Conservation (phyloP, 2,329 filamentous ascomycete species). For the Aspergillus quadricinctus region DNA sequence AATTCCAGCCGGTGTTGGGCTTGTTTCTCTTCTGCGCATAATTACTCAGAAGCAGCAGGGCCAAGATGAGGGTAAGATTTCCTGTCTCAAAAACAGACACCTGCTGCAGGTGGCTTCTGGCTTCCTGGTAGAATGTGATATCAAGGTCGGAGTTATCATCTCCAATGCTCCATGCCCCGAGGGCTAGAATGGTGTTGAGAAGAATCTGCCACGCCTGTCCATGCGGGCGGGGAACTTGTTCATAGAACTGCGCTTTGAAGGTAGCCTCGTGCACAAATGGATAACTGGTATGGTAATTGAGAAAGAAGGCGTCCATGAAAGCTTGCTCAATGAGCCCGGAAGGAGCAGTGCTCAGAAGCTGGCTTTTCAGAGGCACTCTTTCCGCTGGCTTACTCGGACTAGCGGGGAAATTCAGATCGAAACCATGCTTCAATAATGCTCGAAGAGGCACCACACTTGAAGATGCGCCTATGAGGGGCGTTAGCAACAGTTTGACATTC, state of each 20-base stretch:
- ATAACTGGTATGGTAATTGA: slow-evolving; percentile 45
- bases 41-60: slow-evolving; percentile 45
- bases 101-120: slow-evolving; percentile 43
- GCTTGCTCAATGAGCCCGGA: slow-evolving; percentile 38
- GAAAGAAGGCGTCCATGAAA: slow-evolving; percentile 45
- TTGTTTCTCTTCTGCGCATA: slow-evolving; percentile 50
- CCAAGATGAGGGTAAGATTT: slow-evolving; percentile 47
- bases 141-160: slow-evolving; percentile 41
- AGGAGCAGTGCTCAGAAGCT: slow-evolving; percentile 34
- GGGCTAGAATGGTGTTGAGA: slow-evolving; percentile 43
- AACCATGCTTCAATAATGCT: slow-evolving; percentile 36
- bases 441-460: slow-evolving; percentile 38
- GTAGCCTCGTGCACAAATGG: slow-evolving; percentile 47
- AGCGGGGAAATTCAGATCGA: slow-evolving; percentile 35
- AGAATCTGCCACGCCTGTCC: slow-evolving; percentile 44
- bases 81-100: slow-evolving; percentile 46
- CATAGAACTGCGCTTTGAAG: slow-evolving; percentile 45
- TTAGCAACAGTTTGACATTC: not conserved
- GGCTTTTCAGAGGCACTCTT: slow-evolving; percentile 34
- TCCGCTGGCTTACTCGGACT: slow-evolving; percentile 23
- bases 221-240: slow-evolving; percentile 40
- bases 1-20: slow-evolving; percentile 49
- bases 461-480: slow-evolving; percentile 26
- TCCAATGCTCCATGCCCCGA: slow-evolving; percentile 43
- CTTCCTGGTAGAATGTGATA: slow-evolving; percentile 45